These are phyloP conservation scores for Babesia ovata DNA, from an alignment of 169 alveolate genomes.

Conservation along the genomic window DNA sequence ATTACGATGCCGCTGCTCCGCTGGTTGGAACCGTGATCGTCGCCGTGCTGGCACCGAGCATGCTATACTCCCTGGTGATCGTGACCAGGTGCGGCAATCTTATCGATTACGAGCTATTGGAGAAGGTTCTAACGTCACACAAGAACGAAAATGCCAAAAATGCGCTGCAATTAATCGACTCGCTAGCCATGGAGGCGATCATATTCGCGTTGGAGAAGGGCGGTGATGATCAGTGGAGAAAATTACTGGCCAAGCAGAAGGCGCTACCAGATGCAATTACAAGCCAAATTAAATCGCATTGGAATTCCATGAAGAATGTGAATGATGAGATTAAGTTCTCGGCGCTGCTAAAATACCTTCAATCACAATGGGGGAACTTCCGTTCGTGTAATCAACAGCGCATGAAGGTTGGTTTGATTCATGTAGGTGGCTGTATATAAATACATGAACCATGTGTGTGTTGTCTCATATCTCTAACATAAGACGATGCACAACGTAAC, in stretches of 20 bases:
- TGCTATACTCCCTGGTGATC: conserved; percentile 57
- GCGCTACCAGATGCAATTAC: conserved; percentile 43
- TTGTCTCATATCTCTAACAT: no score
- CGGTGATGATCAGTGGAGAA: conserved; percentile 63
- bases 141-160: conserved; percentile 54
- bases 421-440: neutral
- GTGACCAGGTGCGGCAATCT: conserved; percentile 57
- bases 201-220: conserved; percentile 28
- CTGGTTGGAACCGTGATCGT: conserved; percentile 1
- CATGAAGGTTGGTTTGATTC: conserved; percentile 13
- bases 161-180: conserved; percentile 59
- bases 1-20: conserved; percentile 6
- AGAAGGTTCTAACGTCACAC: conserved; percentile 33
- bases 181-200: conserved; percentile 49
- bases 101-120: conserved; percentile 48
- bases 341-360: conserved; percentile 11
- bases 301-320: conserved; percentile 33
- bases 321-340: neutral
- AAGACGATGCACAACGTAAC: neutral
- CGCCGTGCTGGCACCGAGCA: conserved; percentile 30
- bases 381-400: conserved; percentile 1
- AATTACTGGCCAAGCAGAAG: conserved; percentile 53
- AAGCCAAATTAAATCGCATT: conserved; percentile 26
- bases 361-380: conserved; percentile 4
- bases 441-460: no score